Percentiles rank a stretch among this genome's conserved stretches.
Evolutionary conservation across 2,329 filamentous ascomycete species (phyloP).

Genomic region (Cercospora janseana): DNA sequence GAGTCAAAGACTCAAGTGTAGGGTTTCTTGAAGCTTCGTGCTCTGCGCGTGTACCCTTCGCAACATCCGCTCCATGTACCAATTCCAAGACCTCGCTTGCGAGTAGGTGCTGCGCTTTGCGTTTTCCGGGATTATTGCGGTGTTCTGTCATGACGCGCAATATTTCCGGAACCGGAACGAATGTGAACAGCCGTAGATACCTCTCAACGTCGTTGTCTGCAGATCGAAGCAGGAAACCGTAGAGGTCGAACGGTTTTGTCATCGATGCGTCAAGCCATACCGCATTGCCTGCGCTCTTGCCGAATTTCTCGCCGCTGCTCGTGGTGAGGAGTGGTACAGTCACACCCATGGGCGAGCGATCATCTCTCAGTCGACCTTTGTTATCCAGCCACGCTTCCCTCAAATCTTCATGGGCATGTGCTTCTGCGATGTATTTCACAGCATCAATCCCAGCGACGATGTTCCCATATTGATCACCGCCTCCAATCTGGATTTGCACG

Average conservation of each 20-base stretch:
- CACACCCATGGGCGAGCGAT: constrained; percentile 68
- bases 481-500: constrained; percentile 85
- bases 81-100: constrained; percentile 79
- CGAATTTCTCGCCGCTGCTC: constrained; percentile 82
- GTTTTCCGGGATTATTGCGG: constrained; percentile 62
- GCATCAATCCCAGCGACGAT: constrained; percentile 87
- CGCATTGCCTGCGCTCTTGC: constrained; percentile 91
- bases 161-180: constrained; percentile 72
- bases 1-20: constrained; percentile 26
- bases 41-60: constrained; percentile 59
- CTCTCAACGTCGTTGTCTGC: constrained; percentile 77
- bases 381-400: constrained; percentile 24
- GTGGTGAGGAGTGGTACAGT: constrained; percentile 90
- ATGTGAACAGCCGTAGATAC: constrained; percentile 87
- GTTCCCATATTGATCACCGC: constrained; percentile 94
- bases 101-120: constrained; percentile 77
- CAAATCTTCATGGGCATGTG: constrained; percentile 22
- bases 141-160: constrained; percentile 66
- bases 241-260: constrained; percentile 81
- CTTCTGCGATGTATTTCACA: constrained; percentile 69
- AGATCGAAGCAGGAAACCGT: constrained; percentile 81
- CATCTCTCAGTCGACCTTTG: constrained; percentile 43
- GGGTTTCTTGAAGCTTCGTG: constrained; percentile 49
- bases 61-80: constrained; percentile 68
- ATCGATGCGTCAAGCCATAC: constrained; percentile 84